Conservation (phyloP, 139 green algal species). For the Haematococcus lacustris region DNA sequence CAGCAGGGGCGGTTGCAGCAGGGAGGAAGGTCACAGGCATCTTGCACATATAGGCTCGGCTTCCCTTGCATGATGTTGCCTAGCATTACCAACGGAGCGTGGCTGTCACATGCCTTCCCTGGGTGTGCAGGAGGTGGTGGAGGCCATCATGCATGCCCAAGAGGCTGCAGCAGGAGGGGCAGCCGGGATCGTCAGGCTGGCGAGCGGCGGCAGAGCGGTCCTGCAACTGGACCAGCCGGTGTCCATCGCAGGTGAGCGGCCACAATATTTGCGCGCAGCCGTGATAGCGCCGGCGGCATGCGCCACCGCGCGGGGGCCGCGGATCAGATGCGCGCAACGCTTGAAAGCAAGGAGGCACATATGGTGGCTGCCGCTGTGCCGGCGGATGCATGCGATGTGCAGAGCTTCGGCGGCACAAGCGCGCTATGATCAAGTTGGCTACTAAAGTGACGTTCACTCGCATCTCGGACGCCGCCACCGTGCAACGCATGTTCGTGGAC, state of each 20-base stretch:
- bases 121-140: conserved; percentile 48
- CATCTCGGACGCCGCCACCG: conserved; percentile 37
- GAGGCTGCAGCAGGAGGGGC: conserved; percentile 23
- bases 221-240: conserved; percentile 38
- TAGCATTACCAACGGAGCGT: too few relatives aligned
- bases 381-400: conserved; percentile 13
- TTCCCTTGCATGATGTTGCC: neutral
- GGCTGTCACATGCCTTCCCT: too few relatives aligned
- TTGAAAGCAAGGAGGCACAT: too few relatives aligned
- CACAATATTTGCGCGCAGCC: too few relatives aligned
- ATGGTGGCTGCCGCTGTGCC: too few relatives aligned
- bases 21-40: too few relatives aligned
- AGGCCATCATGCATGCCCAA: conserved; percentile 58
- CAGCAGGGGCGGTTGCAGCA: too few relatives aligned
- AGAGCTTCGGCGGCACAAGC: conserved; percentile 81
- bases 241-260: conserved; percentile 23
- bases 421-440: conserved; percentile 74
- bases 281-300: too few relatives aligned
- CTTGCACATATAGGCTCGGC: too few relatives aligned
- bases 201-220: neutral
- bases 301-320: too few relatives aligned
- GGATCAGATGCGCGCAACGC: too few relatives aligned
- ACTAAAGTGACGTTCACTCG: conserved; percentile 60
- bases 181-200: conserved; percentile 40
- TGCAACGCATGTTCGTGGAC: conserved; percentile 73